These are phyloP conservation scores for Talaromyces sp. DNA, from an alignment of 2,329 filamentous ascomycete genomes.

Conservation along the genomic window DNA sequence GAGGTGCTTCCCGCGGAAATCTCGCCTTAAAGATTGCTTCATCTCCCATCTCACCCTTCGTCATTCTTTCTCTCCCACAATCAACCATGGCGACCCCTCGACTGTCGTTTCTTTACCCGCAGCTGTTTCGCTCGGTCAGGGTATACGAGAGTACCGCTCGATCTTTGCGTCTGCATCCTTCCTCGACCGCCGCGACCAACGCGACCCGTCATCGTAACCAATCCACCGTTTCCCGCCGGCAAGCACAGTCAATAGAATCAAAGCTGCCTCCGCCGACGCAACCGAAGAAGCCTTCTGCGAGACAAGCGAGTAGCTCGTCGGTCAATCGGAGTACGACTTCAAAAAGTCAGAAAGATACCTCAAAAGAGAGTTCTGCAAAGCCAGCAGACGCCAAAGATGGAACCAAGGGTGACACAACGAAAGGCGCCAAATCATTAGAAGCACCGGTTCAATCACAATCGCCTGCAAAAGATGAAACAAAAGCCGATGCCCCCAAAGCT, in stretches of 20 bases:
- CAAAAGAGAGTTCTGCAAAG: slow-evolving; percentile 18
- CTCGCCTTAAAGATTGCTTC: background rate
- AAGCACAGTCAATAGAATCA: slow-evolving; percentile 45
- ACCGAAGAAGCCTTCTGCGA: slow-evolving; percentile 26
- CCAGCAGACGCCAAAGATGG: background rate
- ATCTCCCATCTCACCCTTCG: slow-evolving; percentile 12
- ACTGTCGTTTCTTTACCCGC: slow-evolving; percentile 66
- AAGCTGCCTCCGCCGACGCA: slow-evolving; percentile 38
- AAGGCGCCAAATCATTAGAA: background rate
- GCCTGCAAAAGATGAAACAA: background rate
- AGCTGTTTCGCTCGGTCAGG: slow-evolving; percentile 57
- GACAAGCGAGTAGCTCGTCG: slow-evolving; percentile 20
- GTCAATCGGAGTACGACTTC: slow-evolving; percentile 18
- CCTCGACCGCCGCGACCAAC: slow-evolving; percentile 32
- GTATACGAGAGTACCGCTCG: slow-evolving; percentile 45
- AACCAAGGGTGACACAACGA: background rate
- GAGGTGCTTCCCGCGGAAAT: background rate
- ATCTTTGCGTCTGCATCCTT: slow-evolving; percentile 39
- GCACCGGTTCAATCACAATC: slow-evolving; percentile 2
- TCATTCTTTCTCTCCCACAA: background rate
- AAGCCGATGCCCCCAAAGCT: background rate
- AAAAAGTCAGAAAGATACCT: slow-evolving; percentile 7
- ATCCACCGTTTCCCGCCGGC: slow-evolving; percentile 43
- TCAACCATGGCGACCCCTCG: slow-evolving; percentile 57
- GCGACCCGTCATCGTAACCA: slow-evolving; percentile 35